Percentiles rank a stretch among this genome's conserved stretches.
Evolutionary conservation across 148 eudicot species (phyloP).

Genomic region (Polygonum aviculare): DNA sequence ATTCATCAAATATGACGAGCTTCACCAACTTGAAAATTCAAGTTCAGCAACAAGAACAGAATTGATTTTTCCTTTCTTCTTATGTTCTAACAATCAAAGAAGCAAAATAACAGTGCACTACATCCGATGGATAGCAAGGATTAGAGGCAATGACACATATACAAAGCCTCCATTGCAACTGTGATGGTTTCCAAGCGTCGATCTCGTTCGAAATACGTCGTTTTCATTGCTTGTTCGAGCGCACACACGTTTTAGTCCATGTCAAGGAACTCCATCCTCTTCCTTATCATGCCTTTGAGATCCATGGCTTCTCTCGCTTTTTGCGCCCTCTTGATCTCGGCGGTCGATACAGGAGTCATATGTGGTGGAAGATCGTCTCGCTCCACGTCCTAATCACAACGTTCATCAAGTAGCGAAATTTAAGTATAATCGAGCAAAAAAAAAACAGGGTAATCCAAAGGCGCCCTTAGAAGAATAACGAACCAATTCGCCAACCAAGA

Average conservation of each 20-base stretch:
- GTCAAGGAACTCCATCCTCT: slow-evolving; percentile 93
- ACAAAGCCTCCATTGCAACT: slow-evolving; percentile 2
- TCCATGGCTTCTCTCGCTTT: slow-evolving; percentile 91
- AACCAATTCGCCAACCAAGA: slow-evolving; percentile 92
- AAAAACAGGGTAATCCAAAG: background rate
- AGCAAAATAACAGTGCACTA: background rate
- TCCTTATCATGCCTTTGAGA: slow-evolving; percentile 85
- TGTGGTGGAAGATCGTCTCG: slow-evolving; percentile 91
- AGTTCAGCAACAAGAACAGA: background rate
- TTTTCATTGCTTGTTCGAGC: background rate
- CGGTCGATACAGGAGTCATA: slow-evolving; percentile 75
- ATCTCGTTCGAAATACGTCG: background rate
- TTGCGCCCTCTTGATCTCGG: slow-evolving; percentile 90
- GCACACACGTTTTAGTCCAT: slow-evolving; percentile 50
- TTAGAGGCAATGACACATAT: slow-evolving; percentile 7
- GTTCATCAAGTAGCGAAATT: background rate
- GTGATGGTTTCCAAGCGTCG: background rate
- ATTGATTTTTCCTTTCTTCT: background rate
- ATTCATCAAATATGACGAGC: background rate
- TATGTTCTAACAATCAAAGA: slow-evolving; percentile 6
- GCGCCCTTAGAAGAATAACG: background rate
- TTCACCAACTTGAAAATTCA: background rate
- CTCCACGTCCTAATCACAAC: slow-evolving; percentile 52
- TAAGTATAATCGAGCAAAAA: background rate
- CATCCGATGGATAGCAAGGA: background rate